Evolutionary conservation across 2,329 filamentous ascomycete genomes (phyloP).

Genomic region (Magnaporthales sp.): DNA sequence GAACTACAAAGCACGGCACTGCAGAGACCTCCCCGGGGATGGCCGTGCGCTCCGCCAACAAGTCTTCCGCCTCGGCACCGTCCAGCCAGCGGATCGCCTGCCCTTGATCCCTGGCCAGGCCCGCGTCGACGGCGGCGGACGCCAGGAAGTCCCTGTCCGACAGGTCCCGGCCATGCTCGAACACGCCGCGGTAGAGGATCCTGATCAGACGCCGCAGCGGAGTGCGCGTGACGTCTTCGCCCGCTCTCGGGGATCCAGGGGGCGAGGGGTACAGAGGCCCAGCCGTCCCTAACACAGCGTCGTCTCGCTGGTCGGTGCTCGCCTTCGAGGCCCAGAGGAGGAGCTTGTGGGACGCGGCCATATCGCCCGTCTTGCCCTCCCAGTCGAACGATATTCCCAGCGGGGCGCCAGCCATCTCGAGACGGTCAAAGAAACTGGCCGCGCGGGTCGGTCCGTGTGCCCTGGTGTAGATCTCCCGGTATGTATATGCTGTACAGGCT

Average conservation of each 20-base stretch:
- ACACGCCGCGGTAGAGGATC: conserved; percentile 31
- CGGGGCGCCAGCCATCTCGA: conserved; percentile 21
- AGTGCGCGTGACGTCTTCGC: not conserved
- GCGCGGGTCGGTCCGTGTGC: conserved; percentile 1
- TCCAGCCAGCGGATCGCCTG: conserved; percentile 18
- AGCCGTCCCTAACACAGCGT: not conserved
- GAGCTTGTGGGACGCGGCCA: conserved; percentile 37
- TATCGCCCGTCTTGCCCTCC: conserved; percentile 33
- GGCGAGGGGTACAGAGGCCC: not conserved
- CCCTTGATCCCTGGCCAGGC: conserved; percentile 16
- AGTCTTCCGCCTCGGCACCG: conserved; percentile 7
- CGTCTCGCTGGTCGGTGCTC: conserved; percentile 13
- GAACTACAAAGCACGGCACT: conserved; percentile 67
- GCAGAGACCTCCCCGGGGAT: conserved; percentile 40
- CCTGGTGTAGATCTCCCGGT: not conserved
- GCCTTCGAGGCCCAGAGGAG: conserved; percentile 26
- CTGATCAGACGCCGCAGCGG: conserved; percentile 25
- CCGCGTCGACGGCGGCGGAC: conserved; percentile 20
- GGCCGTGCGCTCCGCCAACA: conserved; percentile 9
- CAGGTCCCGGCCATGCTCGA: conserved; percentile 31
- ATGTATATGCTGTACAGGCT: not conserved
- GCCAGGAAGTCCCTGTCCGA: conserved; percentile 30
- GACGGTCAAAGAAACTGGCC: conserved; percentile 17
- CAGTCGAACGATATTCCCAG: conserved; percentile 31
- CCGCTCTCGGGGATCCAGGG: not conserved